phyloP scores from a whole-genome alignment of 805 yeast genomes.

The Lipomyces kockii region DNA sequence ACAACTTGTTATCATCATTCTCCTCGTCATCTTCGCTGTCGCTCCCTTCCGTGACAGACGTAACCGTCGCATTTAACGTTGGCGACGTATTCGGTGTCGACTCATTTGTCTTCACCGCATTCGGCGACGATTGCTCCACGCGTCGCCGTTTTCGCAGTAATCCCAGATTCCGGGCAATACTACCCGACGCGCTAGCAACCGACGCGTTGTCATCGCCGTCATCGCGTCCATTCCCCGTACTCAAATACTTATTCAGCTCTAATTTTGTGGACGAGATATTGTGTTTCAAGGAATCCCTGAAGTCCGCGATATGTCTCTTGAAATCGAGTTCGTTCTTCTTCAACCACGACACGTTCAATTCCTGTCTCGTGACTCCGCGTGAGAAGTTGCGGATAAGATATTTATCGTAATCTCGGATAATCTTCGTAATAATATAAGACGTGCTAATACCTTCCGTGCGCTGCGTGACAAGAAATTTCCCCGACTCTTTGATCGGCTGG shows the following conservation, averaged over 20 bases:
- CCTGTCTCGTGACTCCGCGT: slow-evolving; percentile 95
- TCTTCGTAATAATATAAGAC: slow-evolving; percentile 91
- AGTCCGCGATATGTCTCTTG: slow-evolving; percentile 85
- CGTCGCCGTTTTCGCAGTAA: slow-evolving; percentile 25
- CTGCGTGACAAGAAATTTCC: slow-evolving; percentile 92
- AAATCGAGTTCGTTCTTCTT: slow-evolving; percentile 95
- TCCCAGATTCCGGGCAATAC: slow-evolving; percentile 18
- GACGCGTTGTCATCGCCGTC: slow-evolving; percentile 38
- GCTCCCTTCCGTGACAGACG: slow-evolving; percentile 9
- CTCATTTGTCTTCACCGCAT: slow-evolving; percentile 7
- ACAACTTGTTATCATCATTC: slow-evolving; percentile 27
- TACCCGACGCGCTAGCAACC: slow-evolving; percentile 24
- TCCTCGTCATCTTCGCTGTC: slow-evolving; percentile 31
- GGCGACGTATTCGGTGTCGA: slow-evolving; percentile 1
- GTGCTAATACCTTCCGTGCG: slow-evolving; percentile 97
- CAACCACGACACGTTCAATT: slow-evolving; percentile 94
- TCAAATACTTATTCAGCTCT: slow-evolving; percentile 78
- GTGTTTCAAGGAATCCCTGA: slow-evolving; percentile 81
- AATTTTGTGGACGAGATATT: slow-evolving; percentile 62
- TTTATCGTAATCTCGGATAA: slow-evolving; percentile 94
- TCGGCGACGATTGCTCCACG: background rate
- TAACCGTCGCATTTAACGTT: background rate
- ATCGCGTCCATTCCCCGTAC: slow-evolving; percentile 39
- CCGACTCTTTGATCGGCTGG: slow-evolving; percentile 85
- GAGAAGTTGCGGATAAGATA: slow-evolving; percentile 96